Evolutionary conservation across 2,329 filamentous ascomycete genomes (phyloP).

Genomic region (Macrophomina tecta): DNA sequence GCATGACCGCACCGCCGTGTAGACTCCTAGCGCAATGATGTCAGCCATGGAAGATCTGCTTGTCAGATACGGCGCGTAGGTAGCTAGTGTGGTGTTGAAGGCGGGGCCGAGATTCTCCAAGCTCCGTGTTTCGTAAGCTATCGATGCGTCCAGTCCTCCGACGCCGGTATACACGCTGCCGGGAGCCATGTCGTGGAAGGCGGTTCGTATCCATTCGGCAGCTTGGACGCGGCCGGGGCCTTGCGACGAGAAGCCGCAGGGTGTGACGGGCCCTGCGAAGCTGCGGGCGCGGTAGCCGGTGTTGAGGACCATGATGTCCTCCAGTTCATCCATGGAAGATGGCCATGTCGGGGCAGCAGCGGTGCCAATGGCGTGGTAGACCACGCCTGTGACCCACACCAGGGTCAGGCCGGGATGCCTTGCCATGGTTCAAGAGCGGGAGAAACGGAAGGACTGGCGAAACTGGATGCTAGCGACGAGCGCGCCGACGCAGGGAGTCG

Average conservation of each 20-base stretch:
- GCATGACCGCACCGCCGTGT: slow-evolving; percentile 64
- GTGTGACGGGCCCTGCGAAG: slow-evolving; percentile 63
- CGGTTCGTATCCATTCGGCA: slow-evolving; percentile 67
- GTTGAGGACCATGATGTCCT: slow-evolving; percentile 68
- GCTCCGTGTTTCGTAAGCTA: slow-evolving; percentile 63
- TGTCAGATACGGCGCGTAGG: slow-evolving; percentile 61
- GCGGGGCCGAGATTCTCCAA: slow-evolving; percentile 64
- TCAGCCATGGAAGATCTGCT: slow-evolving; percentile 61
- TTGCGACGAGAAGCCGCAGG: slow-evolving; percentile 57
- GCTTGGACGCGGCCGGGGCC: slow-evolving; percentile 64
- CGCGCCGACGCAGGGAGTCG: background rate
- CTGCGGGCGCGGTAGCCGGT: slow-evolving; percentile 60
- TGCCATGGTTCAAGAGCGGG: background rate
- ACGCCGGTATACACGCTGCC: slow-evolving; percentile 54
- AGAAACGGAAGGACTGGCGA: background rate
- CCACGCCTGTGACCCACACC: background rate
- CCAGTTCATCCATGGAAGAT: slow-evolving; percentile 64
- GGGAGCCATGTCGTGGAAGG: slow-evolving; percentile 68
- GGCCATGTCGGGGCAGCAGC: slow-evolving; percentile 66
- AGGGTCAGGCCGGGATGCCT: slow-evolving; percentile 5
- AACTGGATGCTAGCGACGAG: background rate
- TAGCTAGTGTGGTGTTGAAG: slow-evolving; percentile 60
- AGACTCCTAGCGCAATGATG: slow-evolving; percentile 64
- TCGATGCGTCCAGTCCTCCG: slow-evolving; percentile 65
- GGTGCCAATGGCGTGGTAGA: background rate